Conservation (phyloP, 768 basidiomycete species). For the Boletus insuetus region DNA sequence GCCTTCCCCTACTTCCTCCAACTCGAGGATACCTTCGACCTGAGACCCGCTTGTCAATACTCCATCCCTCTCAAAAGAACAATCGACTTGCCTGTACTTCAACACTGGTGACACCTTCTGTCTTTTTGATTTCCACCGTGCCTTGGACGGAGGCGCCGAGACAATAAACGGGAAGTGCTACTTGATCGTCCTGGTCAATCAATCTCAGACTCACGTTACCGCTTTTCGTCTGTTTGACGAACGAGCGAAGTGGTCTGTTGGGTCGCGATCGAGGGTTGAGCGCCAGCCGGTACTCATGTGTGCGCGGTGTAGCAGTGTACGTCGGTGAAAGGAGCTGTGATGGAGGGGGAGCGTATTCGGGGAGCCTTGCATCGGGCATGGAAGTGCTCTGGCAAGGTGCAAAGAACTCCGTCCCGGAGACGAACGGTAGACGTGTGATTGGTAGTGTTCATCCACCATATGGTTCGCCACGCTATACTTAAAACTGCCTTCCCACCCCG, state of each 20-base stretch:
- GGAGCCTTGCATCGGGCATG: conserved; percentile 58
- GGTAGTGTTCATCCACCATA: conserved; percentile 22
- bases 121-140: conserved; percentile 50
- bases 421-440: conserved; percentile 22
- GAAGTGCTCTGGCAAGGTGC: conserved; percentile 20
- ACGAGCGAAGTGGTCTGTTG: conserved; percentile 43
- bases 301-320: conserved; percentile 56
- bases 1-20: conserved; percentile 67
- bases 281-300: conserved; percentile 53
- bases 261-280: conserved; percentile 38
- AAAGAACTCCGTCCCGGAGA: background rate
- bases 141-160: conserved; percentile 52
- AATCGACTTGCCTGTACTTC: conserved; percentile 54
- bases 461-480: conserved; percentile 33
- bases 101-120: conserved; percentile 54
- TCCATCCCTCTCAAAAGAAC: background rate
- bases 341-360: conserved; percentile 44
- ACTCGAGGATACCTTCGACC: conserved; percentile 58
- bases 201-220: conserved; percentile 53
- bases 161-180: conserved; percentile 57
- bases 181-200: conserved; percentile 49
- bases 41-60: conserved; percentile 21
- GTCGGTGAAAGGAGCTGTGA: conserved; percentile 39
- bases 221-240: conserved; percentile 57
- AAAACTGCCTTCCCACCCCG: conserved; percentile 34